A percentile compares a stretch with the other conserved stretches of the same genome.
Conservation (phyloP, 2,329 filamentous ascomycete genomes). For the Monascus ruber region DNA sequence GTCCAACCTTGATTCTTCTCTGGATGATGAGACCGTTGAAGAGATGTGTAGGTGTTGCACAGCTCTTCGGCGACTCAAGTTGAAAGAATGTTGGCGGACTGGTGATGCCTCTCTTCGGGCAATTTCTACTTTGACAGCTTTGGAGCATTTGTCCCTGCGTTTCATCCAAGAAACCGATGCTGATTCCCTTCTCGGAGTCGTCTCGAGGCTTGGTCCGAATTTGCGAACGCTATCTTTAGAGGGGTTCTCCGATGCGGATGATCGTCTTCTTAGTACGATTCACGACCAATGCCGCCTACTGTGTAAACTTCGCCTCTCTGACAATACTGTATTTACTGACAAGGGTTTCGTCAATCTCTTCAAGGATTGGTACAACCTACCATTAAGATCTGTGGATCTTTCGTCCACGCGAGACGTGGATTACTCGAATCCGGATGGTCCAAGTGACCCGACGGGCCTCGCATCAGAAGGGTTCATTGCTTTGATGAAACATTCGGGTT, state of each 20-base stretch:
- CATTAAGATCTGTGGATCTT: slow-evolving; percentile 60
- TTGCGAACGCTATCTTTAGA: slow-evolving; percentile 71
- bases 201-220: slow-evolving; percentile 50
- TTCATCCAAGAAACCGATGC: slow-evolving; percentile 47
- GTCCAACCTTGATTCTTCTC: slow-evolving; percentile 72
- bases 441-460: slow-evolving; percentile 55
- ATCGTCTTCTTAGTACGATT: slow-evolving; percentile 58
- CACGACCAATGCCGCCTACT: slow-evolving; percentile 58
- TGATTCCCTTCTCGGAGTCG: slow-evolving; percentile 48
- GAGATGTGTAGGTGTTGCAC: slow-evolving; percentile 55
- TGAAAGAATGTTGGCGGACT: slow-evolving; percentile 68
- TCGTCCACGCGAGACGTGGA: slow-evolving; percentile 69
- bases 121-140: slow-evolving; percentile 49
- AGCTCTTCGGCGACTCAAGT: slow-evolving; percentile 61
- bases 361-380: slow-evolving; percentile 60
- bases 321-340: slow-evolving; percentile 67
- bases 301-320: slow-evolving; percentile 67
- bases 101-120: slow-evolving; percentile 53
- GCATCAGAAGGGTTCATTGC: slow-evolving; percentile 65
- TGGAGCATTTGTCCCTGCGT: slow-evolving; percentile 67
- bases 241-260: slow-evolving; percentile 54
- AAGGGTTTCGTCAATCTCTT: slow-evolving; percentile 63
- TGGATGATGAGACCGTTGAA: slow-evolving; percentile 58
- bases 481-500: slow-evolving; percentile 73
- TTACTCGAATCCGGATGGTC: slow-evolving; percentile 53